A percentile compares a stretch with the other conserved stretches of the same genome.
phyloP scores from a whole-genome alignment of 179 eudicot genomes.

The Dionaea muscipula region DNA sequence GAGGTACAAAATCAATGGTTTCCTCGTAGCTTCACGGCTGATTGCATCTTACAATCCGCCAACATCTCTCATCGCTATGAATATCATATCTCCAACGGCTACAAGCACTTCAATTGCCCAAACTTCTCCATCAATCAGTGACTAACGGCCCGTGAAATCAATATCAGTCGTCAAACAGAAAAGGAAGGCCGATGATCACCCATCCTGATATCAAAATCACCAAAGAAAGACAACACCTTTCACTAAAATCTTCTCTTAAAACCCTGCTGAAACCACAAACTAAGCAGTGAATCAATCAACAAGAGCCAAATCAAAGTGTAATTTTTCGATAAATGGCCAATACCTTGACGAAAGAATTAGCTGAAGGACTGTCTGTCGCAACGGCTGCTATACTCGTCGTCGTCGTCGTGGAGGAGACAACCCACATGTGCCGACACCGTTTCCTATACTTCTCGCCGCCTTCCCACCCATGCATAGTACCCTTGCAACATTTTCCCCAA shows the following conservation, averaged over 20 bases:
- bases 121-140: not conserved
- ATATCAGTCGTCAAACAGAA: not conserved
- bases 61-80: too few species aligned
- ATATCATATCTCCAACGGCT: not conserved
- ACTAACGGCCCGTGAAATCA: not conserved
- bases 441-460: constrained; percentile 28
- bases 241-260: too few species aligned
- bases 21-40: too few species aligned
- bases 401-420: constrained; percentile 29
- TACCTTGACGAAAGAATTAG: constrained; percentile 37
- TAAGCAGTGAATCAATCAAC: too few species aligned
- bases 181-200: not conserved
- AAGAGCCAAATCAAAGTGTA: too few species aligned
- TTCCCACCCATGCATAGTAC: constrained; percentile 43
- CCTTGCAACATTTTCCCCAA: constrained; percentile 48
- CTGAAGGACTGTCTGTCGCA: constrained; percentile 19
- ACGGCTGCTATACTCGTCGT: constrained; percentile 22
- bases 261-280: too few species aligned
- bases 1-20: too few species aligned
- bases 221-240: not conserved
- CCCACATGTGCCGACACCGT: constrained; percentile 44
- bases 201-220: not conserved
- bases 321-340: too few species aligned
- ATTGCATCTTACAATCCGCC: too few species aligned
- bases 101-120: not conserved